phyloP scores from a whole-genome alignment of 1,284 basidiomycete species.

The Heterobasidion occidentale region DNA sequence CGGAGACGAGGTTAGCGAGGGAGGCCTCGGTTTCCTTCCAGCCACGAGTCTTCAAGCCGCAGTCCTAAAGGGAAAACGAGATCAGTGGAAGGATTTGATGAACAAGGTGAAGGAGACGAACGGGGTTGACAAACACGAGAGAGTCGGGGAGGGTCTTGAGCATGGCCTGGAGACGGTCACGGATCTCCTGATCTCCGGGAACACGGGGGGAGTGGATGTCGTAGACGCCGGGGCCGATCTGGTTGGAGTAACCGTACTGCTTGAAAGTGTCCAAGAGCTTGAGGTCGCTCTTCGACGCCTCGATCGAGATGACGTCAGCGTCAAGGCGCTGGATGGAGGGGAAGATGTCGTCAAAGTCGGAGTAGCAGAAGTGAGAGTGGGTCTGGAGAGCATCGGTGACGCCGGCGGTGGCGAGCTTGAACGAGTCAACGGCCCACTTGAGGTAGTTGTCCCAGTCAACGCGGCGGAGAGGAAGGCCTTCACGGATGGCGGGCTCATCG shows the following conservation, averaged over 20 bases:
- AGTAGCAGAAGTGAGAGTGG: constrained; percentile 98
- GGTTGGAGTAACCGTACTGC: constrained; percentile 93
- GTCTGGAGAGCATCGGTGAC: constrained; percentile 90
- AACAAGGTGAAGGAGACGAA: constrained; percentile 36
- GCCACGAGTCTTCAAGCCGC: constrained; percentile 89
- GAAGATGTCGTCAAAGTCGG: constrained; percentile 98
- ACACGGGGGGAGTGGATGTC: constrained; percentile 99
- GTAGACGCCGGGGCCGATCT: constrained; percentile 98
- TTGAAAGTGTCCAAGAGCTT: constrained; percentile 96
- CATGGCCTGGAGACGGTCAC: constrained; percentile 86
- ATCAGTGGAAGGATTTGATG: constrained; percentile 1
- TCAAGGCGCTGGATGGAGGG: constrained; percentile 95
- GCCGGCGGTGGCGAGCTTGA: constrained; percentile 93
- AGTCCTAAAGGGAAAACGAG: constrained; percentile 39
- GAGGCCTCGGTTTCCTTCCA: constrained; percentile 96
- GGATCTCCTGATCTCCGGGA: constrained; percentile 90
- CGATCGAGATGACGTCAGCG: constrained; percentile 99
- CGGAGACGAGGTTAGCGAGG: constrained; percentile 83
- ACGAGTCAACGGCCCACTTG: constrained; percentile 95
- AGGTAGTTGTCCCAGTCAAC: constrained; percentile 94
- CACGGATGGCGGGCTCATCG: constrained; percentile 99
- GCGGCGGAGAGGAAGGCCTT: constrained; percentile 93
- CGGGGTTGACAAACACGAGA: constrained; percentile 91
- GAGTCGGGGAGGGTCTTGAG: constrained; percentile 72
- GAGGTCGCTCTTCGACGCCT: constrained; percentile 97